Evolutionary conservation across 495 filamentous ascomycete genomes (phyloP), one percentile per base, ranked within the genome.

Genomic region (Lophiotrema nucula): DNA sequence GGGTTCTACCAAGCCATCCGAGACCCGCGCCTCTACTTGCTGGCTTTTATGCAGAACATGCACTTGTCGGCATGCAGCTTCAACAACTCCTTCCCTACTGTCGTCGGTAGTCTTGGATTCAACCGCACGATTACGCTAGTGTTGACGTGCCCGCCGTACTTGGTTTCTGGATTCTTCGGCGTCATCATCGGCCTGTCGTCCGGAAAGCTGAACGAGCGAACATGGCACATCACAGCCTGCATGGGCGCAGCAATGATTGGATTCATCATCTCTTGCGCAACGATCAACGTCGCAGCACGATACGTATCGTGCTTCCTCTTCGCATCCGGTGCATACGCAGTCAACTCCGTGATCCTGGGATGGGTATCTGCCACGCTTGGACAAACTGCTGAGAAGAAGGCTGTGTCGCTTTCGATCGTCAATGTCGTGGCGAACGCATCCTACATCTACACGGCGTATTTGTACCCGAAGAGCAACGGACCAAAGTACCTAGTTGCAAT

Each of bases 331-430:
- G 74, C 73, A 13, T 79, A 77, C 37, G 72, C 69, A 0, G 75
- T 76, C 3, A 77, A 77, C 58, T 72, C 74, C 60, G 78, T 81
- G 48, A 74, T 79, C 26, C 59, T 81, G 2, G 73, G 76, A 4
- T 83, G 81, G 81, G 72, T 79, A 1, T 76, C 76, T 12, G 75
- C 76, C 51, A 79, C 77, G n/a, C 75, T 82, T 26, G 76, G 77
- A 1, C 73, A 80, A 27, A 70, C 79, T 0, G 69, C 65, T 15
- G 72, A 72, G 60, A 73, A 73, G 59, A 72, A 79, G 15, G 77
- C 80, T 5, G 75, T 72, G 6, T 68, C 74, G 13, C 69, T 84
- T 13, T 77, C 80, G 21, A 81, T 83, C 51, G 75, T 76, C 37
- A 83, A 83, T 62, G 78, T 78, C 52, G 67, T 81, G 39, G 76